phyloP scores from a whole-genome alignment of 2,329 filamentous ascomycete genomes.

The Claviceps maximensis region DNA sequence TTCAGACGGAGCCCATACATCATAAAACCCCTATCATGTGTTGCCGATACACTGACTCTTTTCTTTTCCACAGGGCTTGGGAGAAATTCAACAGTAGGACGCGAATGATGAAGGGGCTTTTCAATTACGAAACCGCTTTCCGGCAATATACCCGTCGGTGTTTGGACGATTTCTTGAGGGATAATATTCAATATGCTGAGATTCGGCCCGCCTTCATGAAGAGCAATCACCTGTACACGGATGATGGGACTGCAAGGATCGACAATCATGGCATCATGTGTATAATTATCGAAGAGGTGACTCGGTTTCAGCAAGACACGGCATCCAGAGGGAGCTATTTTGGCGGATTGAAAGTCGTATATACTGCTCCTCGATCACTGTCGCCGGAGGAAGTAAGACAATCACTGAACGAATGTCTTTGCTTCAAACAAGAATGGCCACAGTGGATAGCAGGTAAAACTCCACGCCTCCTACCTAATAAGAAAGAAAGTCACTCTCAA shows the following conservation, averaged over 20 bases:
- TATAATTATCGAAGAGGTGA: conserved; percentile 44
- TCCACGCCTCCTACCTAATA: background rate
- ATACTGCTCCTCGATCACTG: conserved; percentile 55
- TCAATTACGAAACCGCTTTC: conserved; percentile 54
- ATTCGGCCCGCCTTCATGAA: conserved; percentile 57
- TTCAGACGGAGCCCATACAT: background rate
- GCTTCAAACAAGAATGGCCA: conserved; percentile 42
- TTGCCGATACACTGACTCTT: background rate
- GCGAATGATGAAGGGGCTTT: conserved; percentile 58
- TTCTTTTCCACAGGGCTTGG: conserved; percentile 28
- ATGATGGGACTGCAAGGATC: conserved; percentile 40
- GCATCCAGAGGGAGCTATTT: conserved; percentile 28
- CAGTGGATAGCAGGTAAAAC: conserved; percentile 46
- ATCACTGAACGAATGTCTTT: conserved; percentile 47
- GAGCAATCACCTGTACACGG: conserved; percentile 44
- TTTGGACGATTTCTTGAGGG: conserved; percentile 47
- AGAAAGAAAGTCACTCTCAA: background rate
- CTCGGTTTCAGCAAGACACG: conserved; percentile 28
- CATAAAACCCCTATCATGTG: background rate
- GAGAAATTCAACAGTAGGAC: conserved; percentile 55
- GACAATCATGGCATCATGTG: conserved; percentile 46
- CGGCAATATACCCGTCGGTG: conserved; percentile 44
- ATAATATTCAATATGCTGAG: conserved; percentile 60
- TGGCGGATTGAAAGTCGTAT: conserved; percentile 56
- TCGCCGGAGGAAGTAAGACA: conserved; percentile 28